Conservation (phyloP, 148 eudicot genomes). For the Vaccinium corymbosum region DNA sequence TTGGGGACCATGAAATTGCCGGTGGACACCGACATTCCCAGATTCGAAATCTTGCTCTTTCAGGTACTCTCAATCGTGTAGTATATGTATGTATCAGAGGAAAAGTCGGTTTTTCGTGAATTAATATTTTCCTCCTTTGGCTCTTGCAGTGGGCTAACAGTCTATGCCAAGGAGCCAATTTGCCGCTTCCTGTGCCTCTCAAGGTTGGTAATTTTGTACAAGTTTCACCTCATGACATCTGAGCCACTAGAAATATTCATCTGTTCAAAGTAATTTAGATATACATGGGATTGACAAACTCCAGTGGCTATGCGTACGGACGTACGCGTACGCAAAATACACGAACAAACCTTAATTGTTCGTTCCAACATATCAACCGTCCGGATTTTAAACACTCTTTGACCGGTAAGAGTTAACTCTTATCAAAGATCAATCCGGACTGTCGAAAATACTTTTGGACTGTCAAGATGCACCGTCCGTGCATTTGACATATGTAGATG, state of each 20-base stretch:
- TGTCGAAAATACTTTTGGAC: too few relatives aligned
- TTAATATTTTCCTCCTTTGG: neutral
- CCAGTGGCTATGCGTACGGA: neutral
- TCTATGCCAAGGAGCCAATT: constrained; percentile 86
- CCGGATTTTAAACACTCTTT: too few relatives aligned
- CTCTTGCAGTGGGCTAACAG: constrained; percentile 88
- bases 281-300: neutral
- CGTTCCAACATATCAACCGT: too few relatives aligned
- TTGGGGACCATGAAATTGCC: constrained; percentile 94
- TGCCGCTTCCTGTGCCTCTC: constrained; percentile 83
- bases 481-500: too few relatives aligned
- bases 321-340: too few relatives aligned
- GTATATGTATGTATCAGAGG: too few relatives aligned
- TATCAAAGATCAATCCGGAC: too few relatives aligned
- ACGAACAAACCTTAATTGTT: too few relatives aligned
- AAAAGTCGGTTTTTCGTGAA: neutral
- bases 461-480: too few relatives aligned
- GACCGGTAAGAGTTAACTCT: too few relatives aligned
- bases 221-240: neutral
- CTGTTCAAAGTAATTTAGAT: neutral
- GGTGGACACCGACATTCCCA: constrained; percentile 54
- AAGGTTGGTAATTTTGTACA: constrained; percentile 46
- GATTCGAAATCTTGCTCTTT: constrained; percentile 85
- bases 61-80: constrained; percentile 46
- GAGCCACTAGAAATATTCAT: neutral